These are phyloP conservation scores for Monilinia laxa DNA, from an alignment of 2,329 filamentous ascomycete genomes.

Conservation along the genomic window DNA sequence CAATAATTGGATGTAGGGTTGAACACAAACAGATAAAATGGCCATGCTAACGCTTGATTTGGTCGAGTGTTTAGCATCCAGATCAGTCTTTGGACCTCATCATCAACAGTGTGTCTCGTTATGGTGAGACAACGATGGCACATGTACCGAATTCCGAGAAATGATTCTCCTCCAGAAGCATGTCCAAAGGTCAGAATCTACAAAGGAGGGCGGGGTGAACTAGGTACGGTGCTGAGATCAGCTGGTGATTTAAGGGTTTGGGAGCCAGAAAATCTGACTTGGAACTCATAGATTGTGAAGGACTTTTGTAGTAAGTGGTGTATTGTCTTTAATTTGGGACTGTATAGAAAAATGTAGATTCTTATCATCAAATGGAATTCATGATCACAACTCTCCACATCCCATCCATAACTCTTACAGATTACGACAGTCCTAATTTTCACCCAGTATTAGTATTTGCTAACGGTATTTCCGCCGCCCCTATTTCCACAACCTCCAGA, in stretches of 20 bases:
- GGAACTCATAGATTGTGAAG: neutral
- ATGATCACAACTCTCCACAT: too few relatives aligned
- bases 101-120: neutral
- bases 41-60: too few relatives aligned
- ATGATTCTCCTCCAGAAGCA: neutral
- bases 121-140: neutral
- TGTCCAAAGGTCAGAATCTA: conserved; percentile 4
- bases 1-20: too few relatives aligned
- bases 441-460: neutral
- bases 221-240: neutral
- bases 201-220: neutral
- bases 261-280: neutral
- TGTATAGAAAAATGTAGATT: neutral
- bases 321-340: neutral
- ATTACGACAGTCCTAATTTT: neutral
- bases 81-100: conserved; percentile 15
- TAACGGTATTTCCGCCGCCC: neutral
- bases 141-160: neutral
- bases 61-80: neutral
- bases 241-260: neutral
- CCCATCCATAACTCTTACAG: neutral
- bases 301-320: neutral
- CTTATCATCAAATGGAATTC: too few relatives aligned
- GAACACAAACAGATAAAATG: too few relatives aligned
- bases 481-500: conserved; percentile 3